Evolutionary conservation across 257 asterid genomes (phyloP).

Genomic region (Avicennia marina): DNA sequence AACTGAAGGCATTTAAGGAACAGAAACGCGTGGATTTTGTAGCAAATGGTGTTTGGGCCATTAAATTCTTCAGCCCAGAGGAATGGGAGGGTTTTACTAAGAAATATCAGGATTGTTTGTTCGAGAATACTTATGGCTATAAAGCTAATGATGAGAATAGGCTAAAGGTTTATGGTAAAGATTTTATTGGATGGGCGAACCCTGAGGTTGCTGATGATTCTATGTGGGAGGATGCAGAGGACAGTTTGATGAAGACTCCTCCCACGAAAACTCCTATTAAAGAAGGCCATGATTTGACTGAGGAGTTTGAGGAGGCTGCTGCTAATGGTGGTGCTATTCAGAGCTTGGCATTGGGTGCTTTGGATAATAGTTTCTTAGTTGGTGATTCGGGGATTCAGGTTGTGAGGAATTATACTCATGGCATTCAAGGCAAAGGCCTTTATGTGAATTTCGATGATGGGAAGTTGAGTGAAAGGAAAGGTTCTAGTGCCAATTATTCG

Average conservation of each 20-base stretch:
- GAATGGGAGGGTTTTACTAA: constrained; percentile 53
- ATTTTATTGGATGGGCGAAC: constrained; percentile 88
- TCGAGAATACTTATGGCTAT: constrained; percentile 79
- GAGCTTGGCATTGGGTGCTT: constrained; percentile 89
- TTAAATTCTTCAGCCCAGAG: constrained; percentile 47
- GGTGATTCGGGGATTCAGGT: constrained; percentile 89
- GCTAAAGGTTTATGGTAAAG: constrained; percentile 92
- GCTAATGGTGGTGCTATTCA: constrained; percentile 59
- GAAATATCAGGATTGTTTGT: constrained; percentile 58
- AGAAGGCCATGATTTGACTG: constrained; percentile 50
- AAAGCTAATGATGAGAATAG: constrained; percentile 75
- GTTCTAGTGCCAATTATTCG: constrained; percentile 21
- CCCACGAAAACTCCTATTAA: constrained; percentile 48
- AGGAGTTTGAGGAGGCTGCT: constrained; percentile 87
- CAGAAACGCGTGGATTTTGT: constrained; percentile 83
- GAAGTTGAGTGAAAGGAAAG: constrained; percentile 36
- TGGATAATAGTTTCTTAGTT: constrained; percentile 89
- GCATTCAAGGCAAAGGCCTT: constrained; percentile 87
- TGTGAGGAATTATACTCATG: constrained; percentile 74
- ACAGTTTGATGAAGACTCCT: constrained; percentile 44
- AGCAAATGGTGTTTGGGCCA: constrained; percentile 82
- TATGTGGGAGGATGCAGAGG: constrained; percentile 89
- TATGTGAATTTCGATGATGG: constrained; percentile 68
- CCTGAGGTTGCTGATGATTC: constrained; percentile 90
- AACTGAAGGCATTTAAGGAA: constrained; percentile 65